Percentiles rank a stretch among this genome's conserved stretches.
Evolutionary conservation across 805 yeast species (phyloP).

Genomic region (Lipomyces mesembrius): DNA sequence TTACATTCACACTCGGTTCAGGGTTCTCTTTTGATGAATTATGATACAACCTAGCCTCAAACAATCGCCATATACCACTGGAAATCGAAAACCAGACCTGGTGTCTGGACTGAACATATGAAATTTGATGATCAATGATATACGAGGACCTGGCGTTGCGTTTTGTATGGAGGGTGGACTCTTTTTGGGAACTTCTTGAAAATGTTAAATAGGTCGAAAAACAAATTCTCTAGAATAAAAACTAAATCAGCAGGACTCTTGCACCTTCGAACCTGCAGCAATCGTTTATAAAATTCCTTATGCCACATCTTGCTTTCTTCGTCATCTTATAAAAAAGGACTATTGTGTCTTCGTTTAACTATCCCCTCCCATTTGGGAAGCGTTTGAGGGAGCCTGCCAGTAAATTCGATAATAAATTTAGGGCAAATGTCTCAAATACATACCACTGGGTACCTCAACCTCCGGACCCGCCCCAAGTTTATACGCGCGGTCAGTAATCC

Average conservation of each 20-base stretch:
- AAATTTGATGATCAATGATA: not conserved
- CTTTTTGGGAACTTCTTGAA: not conserved
- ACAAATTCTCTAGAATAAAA: not conserved
- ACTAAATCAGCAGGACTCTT: not conserved
- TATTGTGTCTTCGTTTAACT: not conserved
- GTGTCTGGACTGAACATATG: constrained; percentile 1
- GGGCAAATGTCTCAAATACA: not conserved
- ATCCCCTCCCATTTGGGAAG: not conserved
- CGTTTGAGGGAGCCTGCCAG: not conserved
- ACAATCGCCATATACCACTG: not conserved
- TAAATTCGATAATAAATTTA: not conserved
- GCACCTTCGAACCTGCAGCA: not conserved
- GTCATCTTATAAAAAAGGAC: not conserved
- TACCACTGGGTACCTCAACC: too few species aligned
- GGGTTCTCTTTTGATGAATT: too few species aligned
- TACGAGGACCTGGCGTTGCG: not conserved
- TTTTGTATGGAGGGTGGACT: not conserved
- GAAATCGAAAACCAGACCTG: not conserved
- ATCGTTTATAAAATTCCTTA: not conserved
- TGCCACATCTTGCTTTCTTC: not conserved
- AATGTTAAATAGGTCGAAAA: not conserved
- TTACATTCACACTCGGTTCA: not conserved
- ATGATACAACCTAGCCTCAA: not conserved
- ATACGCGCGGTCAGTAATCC: too few species aligned
- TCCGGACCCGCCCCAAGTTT: too few species aligned